Evolutionary conservation across 306 rosid species (phyloP).

Genomic region (Quercus glauca): DNA sequence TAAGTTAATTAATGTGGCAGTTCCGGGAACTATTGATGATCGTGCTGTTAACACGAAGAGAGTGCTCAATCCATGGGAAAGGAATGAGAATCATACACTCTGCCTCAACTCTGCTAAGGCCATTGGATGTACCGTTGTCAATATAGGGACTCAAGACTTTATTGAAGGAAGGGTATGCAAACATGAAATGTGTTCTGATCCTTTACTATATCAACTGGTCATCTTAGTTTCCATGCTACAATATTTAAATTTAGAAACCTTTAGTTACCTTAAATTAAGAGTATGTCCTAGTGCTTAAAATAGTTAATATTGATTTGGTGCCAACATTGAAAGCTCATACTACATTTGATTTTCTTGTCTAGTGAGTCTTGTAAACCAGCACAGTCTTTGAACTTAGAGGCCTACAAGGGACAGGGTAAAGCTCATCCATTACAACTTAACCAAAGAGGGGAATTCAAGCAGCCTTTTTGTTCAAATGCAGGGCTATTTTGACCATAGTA

Average conservation of each 20-base stretch:
- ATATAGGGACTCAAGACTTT: conserved; percentile 95
- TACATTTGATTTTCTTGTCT: too few relatives aligned
- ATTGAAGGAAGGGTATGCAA: conserved; percentile 94
- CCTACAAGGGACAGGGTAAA: background rate
- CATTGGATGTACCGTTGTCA: conserved; percentile 95
- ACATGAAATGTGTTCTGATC: background rate
- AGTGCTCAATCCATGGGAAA: conserved; percentile 96
- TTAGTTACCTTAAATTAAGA: background rate
- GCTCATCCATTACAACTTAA: background rate
- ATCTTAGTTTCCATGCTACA: background rate
- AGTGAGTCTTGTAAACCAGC: too few relatives aligned
- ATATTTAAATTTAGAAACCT: background rate
- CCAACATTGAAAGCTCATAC: background rate
- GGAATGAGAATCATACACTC: conserved; percentile 94
- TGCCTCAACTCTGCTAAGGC: conserved; percentile 99
- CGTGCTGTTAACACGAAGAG: conserved; percentile 87
- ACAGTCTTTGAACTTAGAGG: background rate
- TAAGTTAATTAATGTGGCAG: conserved; percentile 96
- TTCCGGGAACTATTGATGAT: conserved; percentile 91
- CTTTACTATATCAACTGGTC: background rate
- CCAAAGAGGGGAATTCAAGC: background rate
- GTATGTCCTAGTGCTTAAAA: background rate
- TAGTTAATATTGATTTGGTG: background rate
- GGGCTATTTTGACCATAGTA: too few relatives aligned
- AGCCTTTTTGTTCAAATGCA: background rate